Base-by-base conservation (phyloP, 1,284 basidiomycete genomes). In the Rhodotorula sp. region DNA sequence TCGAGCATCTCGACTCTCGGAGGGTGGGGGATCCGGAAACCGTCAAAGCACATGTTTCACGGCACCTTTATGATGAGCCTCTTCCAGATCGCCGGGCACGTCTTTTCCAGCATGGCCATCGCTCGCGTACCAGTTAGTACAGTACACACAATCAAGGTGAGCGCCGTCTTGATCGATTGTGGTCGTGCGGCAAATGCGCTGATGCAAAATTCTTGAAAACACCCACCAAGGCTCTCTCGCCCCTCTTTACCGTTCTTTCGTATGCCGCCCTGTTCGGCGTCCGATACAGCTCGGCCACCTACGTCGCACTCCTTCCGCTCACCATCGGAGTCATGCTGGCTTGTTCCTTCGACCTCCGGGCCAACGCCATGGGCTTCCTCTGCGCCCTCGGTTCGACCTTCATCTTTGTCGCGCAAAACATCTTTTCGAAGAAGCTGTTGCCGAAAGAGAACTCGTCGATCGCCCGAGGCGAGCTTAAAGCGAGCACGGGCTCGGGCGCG, bases 361-460 rank as follows among this genome's bases (percentile, higher is more conserved):
- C 88, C 8, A 95, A 95, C 80, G 82, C 87, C 10, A 82, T 90
- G 59, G 94, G 94, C 26, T 83, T 97, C 33, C 82, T 95, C 22
- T 95, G 91, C 80, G 93, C 94, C 6, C 93, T 97, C 78, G 93
- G 93, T 51, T 95, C 93, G 22, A 95, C 95, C 33, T 82, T 98
- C 70, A 88, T 99, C 75, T 98, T 99, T 80, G 96, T 99, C 62
- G 92, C 91, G 70, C 95, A 95, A 75, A 99, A 99, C 83, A 98
- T 99, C 78, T 97, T 95, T 82, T 96, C 95, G 86, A 99, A 99
- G 83, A 98, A 97, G 84, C 89, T 99, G 71, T 89, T 99, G 85
- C 94, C 94, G 10, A 77, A 79, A 61, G 78, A 79, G 37, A 66
- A 67, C 54, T 22, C 26, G 37, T 33, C 37, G 10, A 42, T 20